Evolutionary conservation across 495 filamentous ascomycete genomes (phyloP), one percentile per base, ranked within the genome.

Genomic region (Diplogelasinospora grovesii): DNA sequence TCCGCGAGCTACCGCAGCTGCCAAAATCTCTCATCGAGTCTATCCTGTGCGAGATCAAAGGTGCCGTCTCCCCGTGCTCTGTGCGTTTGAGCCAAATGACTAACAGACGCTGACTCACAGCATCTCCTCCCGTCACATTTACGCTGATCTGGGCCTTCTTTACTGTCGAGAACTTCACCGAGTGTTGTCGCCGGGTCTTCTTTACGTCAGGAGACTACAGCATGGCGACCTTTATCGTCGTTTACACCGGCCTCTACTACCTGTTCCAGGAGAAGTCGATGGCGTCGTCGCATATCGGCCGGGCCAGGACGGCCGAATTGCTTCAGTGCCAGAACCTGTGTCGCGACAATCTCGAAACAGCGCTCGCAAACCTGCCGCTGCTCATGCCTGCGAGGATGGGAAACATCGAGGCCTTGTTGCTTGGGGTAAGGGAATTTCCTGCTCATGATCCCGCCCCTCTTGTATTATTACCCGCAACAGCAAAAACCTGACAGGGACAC

Each of bases 161-260:
- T 8, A 59, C 66, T 6, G 43, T 75, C 19, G 70, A 77, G 1
- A 66, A 71, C 27, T 78, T 82, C 35, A 60, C 62, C n/a, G 71
- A 75, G n/a, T 68, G 69, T 34, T 81, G 75, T 44, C 71, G 73
- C 4, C 64, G 69, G 41, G 61, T 82, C 0, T 83, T 77, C 43
- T 81, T 82, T 34, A 63, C 66, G 15, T 74, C 72, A 1, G 74
- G 79, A 5, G 71, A 78, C 11, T 70, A 68, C 45, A 71, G 75
- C 2, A 62, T 75, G 22, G 64, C 71, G 1, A 70, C 68, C 0
- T 78, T 77, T 38, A 71, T 79, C 18, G 59, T 73, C 10, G 70
- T 78, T 0, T 78, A 77, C 41, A 65, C 73, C 8, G 69, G 72
- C 0, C 56, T 85, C 3, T 75, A 75, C 29, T 71, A 73, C 44